These are phyloP conservation scores for Lachancea mirantina DNA, from an alignment of 805 yeast genomes.

Conservation along the genomic window DNA sequence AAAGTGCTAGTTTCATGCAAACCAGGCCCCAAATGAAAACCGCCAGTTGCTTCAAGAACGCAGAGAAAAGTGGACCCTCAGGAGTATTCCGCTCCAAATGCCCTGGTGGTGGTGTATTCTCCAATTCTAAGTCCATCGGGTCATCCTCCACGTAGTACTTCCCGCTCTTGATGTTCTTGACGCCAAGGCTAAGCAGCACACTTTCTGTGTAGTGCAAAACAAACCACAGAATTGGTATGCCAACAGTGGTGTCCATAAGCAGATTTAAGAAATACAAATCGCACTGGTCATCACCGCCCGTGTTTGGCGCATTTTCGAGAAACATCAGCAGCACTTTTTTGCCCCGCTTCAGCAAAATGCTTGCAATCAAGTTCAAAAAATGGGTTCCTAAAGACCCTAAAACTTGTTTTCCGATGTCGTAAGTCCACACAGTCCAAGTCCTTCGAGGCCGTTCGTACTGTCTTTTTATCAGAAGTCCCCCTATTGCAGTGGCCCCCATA, in stretches of 20 bases:
- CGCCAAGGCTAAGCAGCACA: conserved; percentile 25
- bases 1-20: conserved; percentile 55
- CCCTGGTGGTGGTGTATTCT: conserved; percentile 25
- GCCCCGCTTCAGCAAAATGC: conserved; percentile 45
- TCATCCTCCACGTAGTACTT: conserved; percentile 25
- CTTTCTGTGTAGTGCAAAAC: conserved; percentile 46
- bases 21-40: conserved; percentile 60
- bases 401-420: conserved; percentile 84
- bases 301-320: conserved; percentile 4
- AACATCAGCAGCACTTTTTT: conserved; percentile 4
- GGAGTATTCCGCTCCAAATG: conserved; percentile 37
- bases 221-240: conserved; percentile 73
- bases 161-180: conserved; percentile 44
- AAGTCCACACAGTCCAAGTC: conserved; percentile 83
- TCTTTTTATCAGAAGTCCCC: conserved; percentile 69
- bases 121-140: background rate
- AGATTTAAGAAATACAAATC: conserved; percentile 91
- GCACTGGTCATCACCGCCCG: conserved; percentile 52
- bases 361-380: conserved; percentile 61
- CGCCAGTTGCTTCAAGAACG: conserved; percentile 63
- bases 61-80: conserved; percentile 50
- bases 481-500: conserved; percentile 70
- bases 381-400: conserved; percentile 84
- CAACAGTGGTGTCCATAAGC: conserved; percentile 86
- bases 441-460: conserved; percentile 76